A percentile compares a stretch with the other conserved stretches of the same genome.
These are phyloP conservation scores for Pyrus bretschneideri DNA, from an alignment of 306 rosid species.

Conservation along the genomic window DNA sequence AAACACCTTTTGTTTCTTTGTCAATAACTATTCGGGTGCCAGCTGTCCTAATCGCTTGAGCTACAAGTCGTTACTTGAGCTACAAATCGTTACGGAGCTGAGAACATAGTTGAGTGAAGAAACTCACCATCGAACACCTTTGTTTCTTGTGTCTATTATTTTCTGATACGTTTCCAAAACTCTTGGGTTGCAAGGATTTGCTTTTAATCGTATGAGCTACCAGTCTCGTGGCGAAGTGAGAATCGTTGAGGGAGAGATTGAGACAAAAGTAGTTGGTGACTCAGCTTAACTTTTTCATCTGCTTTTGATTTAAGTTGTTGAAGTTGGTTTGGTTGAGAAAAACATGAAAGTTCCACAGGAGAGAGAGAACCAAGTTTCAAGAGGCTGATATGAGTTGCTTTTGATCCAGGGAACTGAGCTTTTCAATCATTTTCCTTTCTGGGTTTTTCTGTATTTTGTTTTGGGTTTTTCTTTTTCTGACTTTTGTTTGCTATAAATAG, in stretches of 20 bases:
- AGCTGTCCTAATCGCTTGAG: too few relatives aligned
- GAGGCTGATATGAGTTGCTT: slow-evolving; percentile 39
- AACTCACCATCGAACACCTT: background rate
- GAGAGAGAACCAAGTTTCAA: slow-evolving; percentile 18
- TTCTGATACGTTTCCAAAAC: background rate
- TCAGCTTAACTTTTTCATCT: slow-evolving; percentile 21
- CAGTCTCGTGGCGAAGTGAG: background rate
- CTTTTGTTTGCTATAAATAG: slow-evolving; percentile 18
- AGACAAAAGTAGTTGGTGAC: slow-evolving; percentile 20
- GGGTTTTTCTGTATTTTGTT: slow-evolving; percentile 14
- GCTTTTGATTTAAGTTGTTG: slow-evolving; percentile 7
- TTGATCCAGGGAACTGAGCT: slow-evolving; percentile 44
- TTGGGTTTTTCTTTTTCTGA: slow-evolving; percentile 16
- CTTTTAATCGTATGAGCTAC: too few relatives aligned
- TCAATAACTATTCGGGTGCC: background rate
- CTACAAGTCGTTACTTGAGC: too few relatives aligned
- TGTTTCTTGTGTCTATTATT: background rate
- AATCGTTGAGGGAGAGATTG: background rate
- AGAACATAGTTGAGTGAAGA: background rate
- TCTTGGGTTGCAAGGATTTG: background rate
- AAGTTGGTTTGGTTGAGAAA: slow-evolving; percentile 14
- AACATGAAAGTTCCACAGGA: slow-evolving; percentile 34
- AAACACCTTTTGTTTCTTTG: background rate
- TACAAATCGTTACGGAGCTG: too few relatives aligned
- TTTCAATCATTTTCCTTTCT: slow-evolving; percentile 8